phyloP scores from a whole-genome alignment of 129 eudicot species.

The Deinandra increscens region DNA sequence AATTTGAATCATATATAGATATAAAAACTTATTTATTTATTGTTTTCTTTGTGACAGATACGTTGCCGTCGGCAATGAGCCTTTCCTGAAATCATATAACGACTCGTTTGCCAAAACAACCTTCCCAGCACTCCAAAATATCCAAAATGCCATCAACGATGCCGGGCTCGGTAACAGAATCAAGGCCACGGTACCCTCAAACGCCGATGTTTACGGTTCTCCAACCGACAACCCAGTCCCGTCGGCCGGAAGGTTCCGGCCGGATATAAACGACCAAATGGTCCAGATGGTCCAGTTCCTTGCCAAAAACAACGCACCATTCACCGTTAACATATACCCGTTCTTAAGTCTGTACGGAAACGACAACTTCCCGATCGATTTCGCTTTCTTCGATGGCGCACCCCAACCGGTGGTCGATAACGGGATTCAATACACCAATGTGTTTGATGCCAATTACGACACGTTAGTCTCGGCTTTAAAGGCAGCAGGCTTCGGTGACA shows the following conservation, averaged over 20 bases:
- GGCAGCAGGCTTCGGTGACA: conserved; percentile 50
- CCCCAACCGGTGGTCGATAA: conserved; percentile 54
- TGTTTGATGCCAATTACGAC: conserved; percentile 89
- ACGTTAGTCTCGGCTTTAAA: conserved; percentile 72
- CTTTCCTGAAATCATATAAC: conserved; percentile 38
- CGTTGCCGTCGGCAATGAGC: conserved; percentile 49
- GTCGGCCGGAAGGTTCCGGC: conserved; percentile 28
- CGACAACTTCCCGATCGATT: conserved; percentile 27
- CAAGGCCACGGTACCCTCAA: conserved; percentile 38
- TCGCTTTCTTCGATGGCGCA: conserved; percentile 79
- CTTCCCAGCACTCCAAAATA: conserved; percentile 40
- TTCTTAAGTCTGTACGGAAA: conserved; percentile 30
- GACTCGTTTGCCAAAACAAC: conserved; percentile 31
- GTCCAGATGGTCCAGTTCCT: conserved; percentile 22
- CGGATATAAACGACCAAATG: conserved; percentile 29
- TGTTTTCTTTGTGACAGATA: conserved; percentile 21
- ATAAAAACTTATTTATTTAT: no score
- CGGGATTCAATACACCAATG: conserved; percentile 67
- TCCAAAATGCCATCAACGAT: conserved; percentile 37
- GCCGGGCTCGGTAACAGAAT: conserved; percentile 29
- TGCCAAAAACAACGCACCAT: conserved; percentile 23
- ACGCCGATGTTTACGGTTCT: conserved; percentile 37
- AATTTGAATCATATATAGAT: no score
- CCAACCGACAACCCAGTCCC: conserved; percentile 21
- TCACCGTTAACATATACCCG: conserved; percentile 32